Conservation (phyloP, 2,329 filamentous ascomycete species). For the Trichoderma sp. region DNA sequence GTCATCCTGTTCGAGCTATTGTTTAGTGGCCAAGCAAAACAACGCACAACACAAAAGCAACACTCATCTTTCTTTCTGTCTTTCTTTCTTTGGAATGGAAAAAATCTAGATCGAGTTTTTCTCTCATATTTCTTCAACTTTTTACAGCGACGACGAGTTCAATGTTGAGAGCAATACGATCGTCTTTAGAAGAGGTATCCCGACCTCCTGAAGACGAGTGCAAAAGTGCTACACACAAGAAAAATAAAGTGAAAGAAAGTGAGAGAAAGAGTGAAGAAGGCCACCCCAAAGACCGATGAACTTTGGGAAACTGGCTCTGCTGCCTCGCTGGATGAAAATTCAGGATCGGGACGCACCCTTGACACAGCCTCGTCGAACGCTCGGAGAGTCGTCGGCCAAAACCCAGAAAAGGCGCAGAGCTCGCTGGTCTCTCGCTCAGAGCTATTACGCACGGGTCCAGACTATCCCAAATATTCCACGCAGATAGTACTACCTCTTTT, state of each 20-base stretch:
- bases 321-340: not conserved
- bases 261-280: not conserved
- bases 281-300: not conserved
- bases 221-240: not conserved
- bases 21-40: not conserved
- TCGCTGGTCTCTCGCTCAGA: not conserved
- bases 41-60: not conserved
- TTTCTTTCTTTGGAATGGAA: no score
- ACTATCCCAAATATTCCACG: not conserved
- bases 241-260: not conserved
- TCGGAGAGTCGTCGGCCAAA: not conserved
- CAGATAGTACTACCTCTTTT: not conserved
- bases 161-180: not conserved
- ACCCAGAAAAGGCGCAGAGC: not conserved
- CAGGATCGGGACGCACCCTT: not conserved
- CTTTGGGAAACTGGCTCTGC: not conserved
- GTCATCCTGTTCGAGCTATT: not conserved
- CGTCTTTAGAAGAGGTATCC: not conserved
- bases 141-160: not conserved
- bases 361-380: not conserved
- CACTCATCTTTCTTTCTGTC: not conserved
- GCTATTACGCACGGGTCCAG: not conserved
- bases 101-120: no score
- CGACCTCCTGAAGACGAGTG: no score
- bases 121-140: not conserved